Conservation (phyloP, 2,329 filamentous ascomycete genomes). For the Seiridium unicorne region DNA sequence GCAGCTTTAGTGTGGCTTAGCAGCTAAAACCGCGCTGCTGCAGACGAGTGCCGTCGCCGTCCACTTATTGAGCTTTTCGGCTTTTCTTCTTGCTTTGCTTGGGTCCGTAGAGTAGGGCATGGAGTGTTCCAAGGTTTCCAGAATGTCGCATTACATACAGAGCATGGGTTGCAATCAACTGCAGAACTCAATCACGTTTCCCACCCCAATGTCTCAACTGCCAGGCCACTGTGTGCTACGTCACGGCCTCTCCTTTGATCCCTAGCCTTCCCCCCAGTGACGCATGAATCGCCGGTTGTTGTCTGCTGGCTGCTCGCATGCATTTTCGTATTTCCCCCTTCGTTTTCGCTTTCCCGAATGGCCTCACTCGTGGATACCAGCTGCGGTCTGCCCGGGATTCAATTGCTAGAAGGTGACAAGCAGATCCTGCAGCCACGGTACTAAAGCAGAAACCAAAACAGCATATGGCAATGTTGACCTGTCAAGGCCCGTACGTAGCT, state of each 20-base stretch:
- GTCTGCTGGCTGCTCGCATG: neutral
- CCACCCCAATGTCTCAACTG: neutral
- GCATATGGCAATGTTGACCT: neutral
- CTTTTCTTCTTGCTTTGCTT: neutral
- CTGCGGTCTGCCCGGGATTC: neutral
- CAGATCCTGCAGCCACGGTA: neutral
- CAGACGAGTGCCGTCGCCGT: neutral
- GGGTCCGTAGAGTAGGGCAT: neutral
- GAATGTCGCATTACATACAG: neutral
- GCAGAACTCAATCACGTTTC: neutral
- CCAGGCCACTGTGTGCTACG: neutral
- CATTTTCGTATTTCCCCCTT: neutral
- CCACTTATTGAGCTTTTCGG: neutral
- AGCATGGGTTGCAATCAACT: neutral
- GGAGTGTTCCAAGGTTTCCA: neutral
- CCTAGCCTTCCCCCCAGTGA: neutral
- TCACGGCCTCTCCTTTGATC: neutral
- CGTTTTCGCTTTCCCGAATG: neutral
- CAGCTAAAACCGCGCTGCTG: neutral
- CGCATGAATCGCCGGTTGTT: conserved; percentile 3
- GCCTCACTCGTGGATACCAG: neutral
- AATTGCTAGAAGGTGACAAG: neutral
- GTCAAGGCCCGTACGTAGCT: neutral
- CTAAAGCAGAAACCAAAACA: neutral
- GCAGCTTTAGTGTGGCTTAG: conserved; percentile 4